Evolutionary conservation across 371 early-diverging fungal species (phyloP).

Genomic region (Rhizopus sp.): DNA sequence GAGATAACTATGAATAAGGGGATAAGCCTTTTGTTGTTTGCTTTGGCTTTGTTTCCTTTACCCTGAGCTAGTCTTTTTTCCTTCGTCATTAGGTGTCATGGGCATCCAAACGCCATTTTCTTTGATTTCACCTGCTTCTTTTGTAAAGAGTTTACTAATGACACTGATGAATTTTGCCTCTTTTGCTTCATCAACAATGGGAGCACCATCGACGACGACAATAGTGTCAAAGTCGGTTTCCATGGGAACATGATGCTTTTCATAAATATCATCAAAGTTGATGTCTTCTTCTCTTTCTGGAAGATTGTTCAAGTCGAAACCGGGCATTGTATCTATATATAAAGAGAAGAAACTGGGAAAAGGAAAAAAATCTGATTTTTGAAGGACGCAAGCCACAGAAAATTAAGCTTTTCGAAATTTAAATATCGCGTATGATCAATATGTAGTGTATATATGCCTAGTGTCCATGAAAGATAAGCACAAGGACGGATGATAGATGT

Average conservation of each 20-base stretch:
- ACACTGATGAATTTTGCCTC: slow-evolving; percentile 80
- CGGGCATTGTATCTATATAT: slow-evolving; percentile 28
- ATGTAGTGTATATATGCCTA: too few relatives aligned
- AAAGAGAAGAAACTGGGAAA: slow-evolving; percentile 1
- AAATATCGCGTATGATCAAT: too few relatives aligned
- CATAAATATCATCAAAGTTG: slow-evolving; percentile 92
- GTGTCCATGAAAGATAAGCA: neutral
- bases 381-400: slow-evolving; percentile 1
- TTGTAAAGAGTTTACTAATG: slow-evolving; percentile 79
- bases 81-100: slow-evolving; percentile 68
- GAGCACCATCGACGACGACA: slow-evolving; percentile 91
- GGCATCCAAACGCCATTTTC: slow-evolving; percentile 90
- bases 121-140: slow-evolving; percentile 77
- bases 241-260: slow-evolving; percentile 63
- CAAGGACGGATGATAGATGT: neutral
- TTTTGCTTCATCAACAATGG: slow-evolving; percentile 87
- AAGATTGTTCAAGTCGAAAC: slow-evolving; percentile 57
- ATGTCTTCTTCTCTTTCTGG: slow-evolving; percentile 72
- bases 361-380: slow-evolving; percentile 5
- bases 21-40: neutral
- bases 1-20: slow-evolving; percentile 65
- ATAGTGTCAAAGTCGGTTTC: slow-evolving; percentile 83
- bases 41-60: slow-evolving; percentile 25
- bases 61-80: slow-evolving; percentile 82
- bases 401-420: too few relatives aligned